phyloP scores from a whole-genome alignment of 2,329 filamentous ascomycete species.

The Hyphodiscus sp. region DNA sequence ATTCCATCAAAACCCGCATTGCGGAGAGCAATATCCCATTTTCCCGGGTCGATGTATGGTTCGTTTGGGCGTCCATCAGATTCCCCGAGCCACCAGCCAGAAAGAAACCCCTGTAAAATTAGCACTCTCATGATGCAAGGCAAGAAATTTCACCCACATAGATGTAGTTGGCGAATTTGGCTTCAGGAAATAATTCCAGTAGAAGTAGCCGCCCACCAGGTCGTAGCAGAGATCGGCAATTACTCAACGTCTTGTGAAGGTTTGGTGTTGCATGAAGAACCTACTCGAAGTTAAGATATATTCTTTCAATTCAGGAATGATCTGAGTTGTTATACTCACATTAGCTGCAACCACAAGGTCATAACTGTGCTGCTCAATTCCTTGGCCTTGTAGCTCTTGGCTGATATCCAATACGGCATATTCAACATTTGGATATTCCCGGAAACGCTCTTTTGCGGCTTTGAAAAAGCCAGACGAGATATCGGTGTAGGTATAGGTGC shows the following conservation, averaged over 20 bases:
- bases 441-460: slow-evolving; percentile 27
- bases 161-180: not conserved
- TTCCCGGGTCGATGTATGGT: slow-evolving; percentile 20
- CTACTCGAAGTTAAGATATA: not conserved
- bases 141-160: not conserved
- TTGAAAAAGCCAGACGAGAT: slow-evolving; percentile 31
- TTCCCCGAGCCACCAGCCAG: slow-evolving; percentile 16
- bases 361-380: slow-evolving; percentile 28
- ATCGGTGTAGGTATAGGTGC: slow-evolving; percentile 28
- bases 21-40: slow-evolving; percentile 25
- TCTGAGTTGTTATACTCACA: slow-evolving; percentile 6
- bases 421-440: slow-evolving; percentile 11
- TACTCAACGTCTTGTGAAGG: not conserved
- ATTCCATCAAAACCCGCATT: slow-evolving; percentile 29
- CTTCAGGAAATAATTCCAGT: not conserved
- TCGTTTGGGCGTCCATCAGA: slow-evolving; percentile 20
- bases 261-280: not conserved
- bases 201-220: not conserved
- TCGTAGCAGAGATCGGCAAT: not conserved
- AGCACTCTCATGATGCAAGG: not conserved
- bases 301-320: not conserved
- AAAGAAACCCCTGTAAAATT: slow-evolving; percentile 3
- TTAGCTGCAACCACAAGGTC: slow-evolving; percentile 25
- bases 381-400: slow-evolving; percentile 28
- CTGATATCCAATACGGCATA: slow-evolving; percentile 30